phyloP scores from a whole-genome alignment of 768 basidiomycete species.

The Hypholoma sublateritium region DNA sequence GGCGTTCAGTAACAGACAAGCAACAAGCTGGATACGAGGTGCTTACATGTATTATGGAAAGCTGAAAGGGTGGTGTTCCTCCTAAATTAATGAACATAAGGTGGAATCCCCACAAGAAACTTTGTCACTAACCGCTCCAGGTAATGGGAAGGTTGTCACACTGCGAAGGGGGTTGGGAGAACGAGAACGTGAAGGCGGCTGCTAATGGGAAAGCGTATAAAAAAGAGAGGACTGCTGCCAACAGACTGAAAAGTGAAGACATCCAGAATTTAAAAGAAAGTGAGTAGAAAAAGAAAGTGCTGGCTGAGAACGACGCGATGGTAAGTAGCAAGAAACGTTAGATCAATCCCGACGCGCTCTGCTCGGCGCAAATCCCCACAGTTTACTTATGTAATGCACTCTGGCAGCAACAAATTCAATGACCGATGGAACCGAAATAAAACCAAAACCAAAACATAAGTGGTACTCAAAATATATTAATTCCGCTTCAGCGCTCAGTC shows the following conservation, averaged over 20 bases:
- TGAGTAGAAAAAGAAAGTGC: conserved; percentile 9
- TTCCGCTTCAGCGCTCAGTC: not conserved
- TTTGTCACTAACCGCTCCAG: conserved; percentile 54
- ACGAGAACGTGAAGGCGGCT: conserved; percentile 47
- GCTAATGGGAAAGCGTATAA: conserved; percentile 23
- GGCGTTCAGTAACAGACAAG: conserved; percentile 18
- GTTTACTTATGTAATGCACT: conserved; percentile 12
- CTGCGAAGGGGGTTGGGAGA: conserved; percentile 41
- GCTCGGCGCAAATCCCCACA: conserved; percentile 2
- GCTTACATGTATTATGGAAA: conserved; percentile 47
- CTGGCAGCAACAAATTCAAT: conserved; percentile 1
- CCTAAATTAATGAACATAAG: conserved; percentile 36
- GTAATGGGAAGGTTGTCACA: conserved; percentile 62
- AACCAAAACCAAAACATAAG: too few relatives aligned
- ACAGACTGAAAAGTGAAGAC: conserved; percentile 21
- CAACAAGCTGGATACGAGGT: conserved; percentile 16
- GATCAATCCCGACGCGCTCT: not conserved
- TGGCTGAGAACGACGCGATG: not conserved
- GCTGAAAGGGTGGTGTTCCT: conserved; percentile 53
- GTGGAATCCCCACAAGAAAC: not conserved
- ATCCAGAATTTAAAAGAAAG: conserved; percentile 11
- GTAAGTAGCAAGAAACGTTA: not conserved
- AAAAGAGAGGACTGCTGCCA: conserved; percentile 17
- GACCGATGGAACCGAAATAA: too few relatives aligned
- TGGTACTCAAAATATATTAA: too few relatives aligned